A percentile compares a stretch with the other conserved stretches of the same genome.
phyloP scores from a whole-genome alignment of 202 grass and related monocot genomes.

The Setaria viridis region DNA sequence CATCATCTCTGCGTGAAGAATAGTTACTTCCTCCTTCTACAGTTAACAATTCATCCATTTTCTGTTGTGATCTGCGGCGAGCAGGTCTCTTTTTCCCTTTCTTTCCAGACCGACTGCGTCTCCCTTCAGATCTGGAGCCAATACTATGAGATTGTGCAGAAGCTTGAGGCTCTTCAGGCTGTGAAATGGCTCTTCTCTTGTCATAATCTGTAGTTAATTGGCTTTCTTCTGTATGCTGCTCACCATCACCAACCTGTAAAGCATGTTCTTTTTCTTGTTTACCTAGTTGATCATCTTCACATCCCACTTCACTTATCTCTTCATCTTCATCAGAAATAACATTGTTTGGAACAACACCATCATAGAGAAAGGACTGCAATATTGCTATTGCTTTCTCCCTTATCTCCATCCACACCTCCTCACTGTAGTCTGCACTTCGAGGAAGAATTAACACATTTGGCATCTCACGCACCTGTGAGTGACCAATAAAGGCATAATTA shows the following conservation, averaged over 20 bases:
- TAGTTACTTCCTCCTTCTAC: slow-evolving; percentile 68
- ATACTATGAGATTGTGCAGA: slow-evolving; percentile 63
- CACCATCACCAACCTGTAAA: slow-evolving; percentile 53
- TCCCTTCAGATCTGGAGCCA: slow-evolving; percentile 84
- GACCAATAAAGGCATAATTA: slow-evolving; percentile 8
- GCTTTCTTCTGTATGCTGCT: slow-evolving; percentile 74
- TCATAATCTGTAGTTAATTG: slow-evolving; percentile 78
- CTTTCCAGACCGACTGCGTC: slow-evolving; percentile 77
- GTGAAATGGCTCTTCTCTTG: slow-evolving; percentile 70
- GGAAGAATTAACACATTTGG: slow-evolving; percentile 98
- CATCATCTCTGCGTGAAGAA: slow-evolving; percentile 71
- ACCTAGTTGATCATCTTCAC: slow-evolving; percentile 61
- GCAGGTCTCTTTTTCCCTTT: slow-evolving; percentile 98
- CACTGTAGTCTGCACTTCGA: slow-evolving; percentile 96
- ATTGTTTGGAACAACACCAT: slow-evolving; percentile 83
- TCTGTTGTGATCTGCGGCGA: slow-evolving; percentile 81
- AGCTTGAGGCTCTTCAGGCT: slow-evolving; percentile 67
- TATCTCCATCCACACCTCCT: slow-evolving; percentile 98
- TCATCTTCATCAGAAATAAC: slow-evolving; percentile 87
- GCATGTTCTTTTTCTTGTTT: slow-evolving; percentile 69
- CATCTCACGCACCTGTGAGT: slow-evolving; percentile 85
- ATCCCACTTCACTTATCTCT: slow-evolving; percentile 65
- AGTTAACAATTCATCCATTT: slow-evolving; percentile 70
- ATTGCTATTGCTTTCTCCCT: slow-evolving; percentile 89
- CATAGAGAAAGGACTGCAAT: slow-evolving; percentile 91